Percentiles rank a stretch among this genome's conserved stretches.
Evolutionary conservation across 305 asterid genomes (phyloP).

Genomic region (Nicotiana rustica): DNA sequence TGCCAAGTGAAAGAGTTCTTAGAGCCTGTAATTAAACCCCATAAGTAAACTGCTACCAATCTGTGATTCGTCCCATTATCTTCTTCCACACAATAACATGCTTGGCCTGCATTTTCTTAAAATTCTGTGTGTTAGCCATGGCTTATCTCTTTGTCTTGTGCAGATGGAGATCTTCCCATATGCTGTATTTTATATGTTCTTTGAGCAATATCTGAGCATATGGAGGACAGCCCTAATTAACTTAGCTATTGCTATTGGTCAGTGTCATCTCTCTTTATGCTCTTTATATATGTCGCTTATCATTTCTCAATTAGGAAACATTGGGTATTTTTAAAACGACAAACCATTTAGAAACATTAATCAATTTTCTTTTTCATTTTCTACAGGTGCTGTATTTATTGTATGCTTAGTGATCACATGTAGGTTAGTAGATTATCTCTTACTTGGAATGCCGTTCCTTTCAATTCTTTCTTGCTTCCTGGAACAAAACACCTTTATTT

Average conservation of each 20-base stretch:
- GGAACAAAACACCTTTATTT: slow-evolving; percentile 13
- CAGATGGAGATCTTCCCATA: slow-evolving; percentile 95
- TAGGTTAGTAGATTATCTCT: slow-evolving; percentile 60
- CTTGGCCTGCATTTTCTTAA: slow-evolving; percentile 28
- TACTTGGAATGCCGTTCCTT: slow-evolving; percentile 31
- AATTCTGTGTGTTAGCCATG: slow-evolving; percentile 5
- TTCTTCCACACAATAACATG: not conserved
- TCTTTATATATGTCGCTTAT: not conserved
- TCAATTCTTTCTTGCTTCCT: slow-evolving; percentile 28
- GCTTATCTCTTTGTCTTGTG: slow-evolving; percentile 42
- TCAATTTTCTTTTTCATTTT: slow-evolving; percentile 27
- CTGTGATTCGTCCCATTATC: not conserved
- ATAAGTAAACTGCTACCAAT: slow-evolving; percentile 1
- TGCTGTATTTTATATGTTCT: slow-evolving; percentile 89
- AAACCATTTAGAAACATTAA: slow-evolving; percentile 25
- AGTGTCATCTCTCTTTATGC: slow-evolving; percentile 41
- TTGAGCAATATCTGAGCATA: slow-evolving; percentile 92
- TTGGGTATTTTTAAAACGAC: slow-evolving; percentile 9
- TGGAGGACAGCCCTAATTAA: slow-evolving; percentile 94
- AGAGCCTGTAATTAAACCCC: slow-evolving; percentile 11
- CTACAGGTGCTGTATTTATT: slow-evolving; percentile 87
- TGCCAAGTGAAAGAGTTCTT: slow-evolving; percentile 18
- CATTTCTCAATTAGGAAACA: slow-evolving; percentile 29
- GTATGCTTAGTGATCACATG: slow-evolving; percentile 94
- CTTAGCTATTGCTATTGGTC: slow-evolving; percentile 92